A percentile compares a stretch with the other conserved stretches of the same genome.
Evolutionary conservation across 345 rosid genomes (phyloP).

Genomic region (Nasturtium officinale): DNA sequence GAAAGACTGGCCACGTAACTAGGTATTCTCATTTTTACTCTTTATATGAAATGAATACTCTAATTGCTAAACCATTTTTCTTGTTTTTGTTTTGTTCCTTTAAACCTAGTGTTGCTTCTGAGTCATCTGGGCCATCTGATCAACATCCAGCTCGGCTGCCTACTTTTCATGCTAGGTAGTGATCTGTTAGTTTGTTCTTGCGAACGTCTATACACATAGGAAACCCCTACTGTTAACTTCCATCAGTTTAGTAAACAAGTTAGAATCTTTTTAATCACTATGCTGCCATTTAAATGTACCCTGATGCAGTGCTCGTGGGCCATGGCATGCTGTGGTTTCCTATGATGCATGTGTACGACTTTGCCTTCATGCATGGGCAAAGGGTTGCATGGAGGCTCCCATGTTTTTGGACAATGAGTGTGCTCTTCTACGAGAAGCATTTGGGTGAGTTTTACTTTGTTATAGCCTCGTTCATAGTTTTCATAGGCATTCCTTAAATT

Average conservation of each 20-base stretch:
- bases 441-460: slow-evolving; percentile 60
- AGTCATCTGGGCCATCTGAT: slow-evolving; percentile 55
- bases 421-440: slow-evolving; percentile 77
- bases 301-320: slow-evolving; percentile 77
- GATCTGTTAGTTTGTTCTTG: slow-evolving; percentile 17
- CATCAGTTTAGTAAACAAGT: slow-evolving; percentile 1
- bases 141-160: slow-evolving; percentile 76
- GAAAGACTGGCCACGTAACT: slow-evolving; percentile 50
- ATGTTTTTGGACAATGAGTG: slow-evolving; percentile 94
- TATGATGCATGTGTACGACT: slow-evolving; percentile 97
- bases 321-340: slow-evolving; percentile 96
- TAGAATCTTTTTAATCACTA: slow-evolving; percentile 14
- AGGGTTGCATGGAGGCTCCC: slow-evolving; percentile 98
- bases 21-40: slow-evolving; percentile 50
- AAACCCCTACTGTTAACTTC: slow-evolving; percentile 5
- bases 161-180: slow-evolving; percentile 90
- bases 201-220: not conserved
- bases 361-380: slow-evolving; percentile 99
- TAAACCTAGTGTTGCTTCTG: slow-evolving; percentile 61
- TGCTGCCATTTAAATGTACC: slow-evolving; percentile 21
- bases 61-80: slow-evolving; percentile 8
- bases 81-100: slow-evolving; percentile 27
- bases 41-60: not conserved
- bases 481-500: not conserved
- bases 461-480: not conserved